Conservation (phyloP, 441 rosid genomes). For the Cnidoscolus chayamansa region DNA sequence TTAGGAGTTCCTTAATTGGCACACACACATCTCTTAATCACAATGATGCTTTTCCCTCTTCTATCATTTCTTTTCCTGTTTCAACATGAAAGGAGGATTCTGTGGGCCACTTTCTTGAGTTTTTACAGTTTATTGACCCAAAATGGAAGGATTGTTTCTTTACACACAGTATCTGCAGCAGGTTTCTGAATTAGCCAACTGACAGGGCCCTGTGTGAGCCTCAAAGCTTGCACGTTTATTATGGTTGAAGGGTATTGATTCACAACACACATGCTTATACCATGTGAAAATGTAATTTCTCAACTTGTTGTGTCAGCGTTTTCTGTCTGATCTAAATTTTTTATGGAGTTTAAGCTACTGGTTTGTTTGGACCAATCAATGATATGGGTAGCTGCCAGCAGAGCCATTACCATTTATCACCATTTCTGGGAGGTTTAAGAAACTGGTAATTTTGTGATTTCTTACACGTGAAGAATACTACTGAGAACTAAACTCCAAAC, state of each 20-base stretch:
- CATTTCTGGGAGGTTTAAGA: constrained; percentile 19
- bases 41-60: not conserved
- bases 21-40: not conserved
- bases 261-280: no score
- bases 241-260: not conserved
- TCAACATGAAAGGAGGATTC: not conserved
- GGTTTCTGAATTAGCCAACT: no score
- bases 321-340: no score
- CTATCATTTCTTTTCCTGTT: constrained; percentile 1
- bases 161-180: not conserved
- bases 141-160: constrained; percentile 9
- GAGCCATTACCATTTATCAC: not conserved
- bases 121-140: constrained; percentile 1
- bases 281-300: no score
- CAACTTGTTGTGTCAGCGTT: no score
- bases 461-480: constrained; percentile 21
- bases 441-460: constrained; percentile 15
- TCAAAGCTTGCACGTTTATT: not conserved
- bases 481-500: not conserved
- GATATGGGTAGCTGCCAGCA: not conserved
- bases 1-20: not conserved
- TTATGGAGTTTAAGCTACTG: no score
- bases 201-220: no score
- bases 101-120: not conserved
- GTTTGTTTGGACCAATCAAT: no score